Base-by-base conservation (phyloP, 148 eudicot species). In the Silene conica region DNA sequence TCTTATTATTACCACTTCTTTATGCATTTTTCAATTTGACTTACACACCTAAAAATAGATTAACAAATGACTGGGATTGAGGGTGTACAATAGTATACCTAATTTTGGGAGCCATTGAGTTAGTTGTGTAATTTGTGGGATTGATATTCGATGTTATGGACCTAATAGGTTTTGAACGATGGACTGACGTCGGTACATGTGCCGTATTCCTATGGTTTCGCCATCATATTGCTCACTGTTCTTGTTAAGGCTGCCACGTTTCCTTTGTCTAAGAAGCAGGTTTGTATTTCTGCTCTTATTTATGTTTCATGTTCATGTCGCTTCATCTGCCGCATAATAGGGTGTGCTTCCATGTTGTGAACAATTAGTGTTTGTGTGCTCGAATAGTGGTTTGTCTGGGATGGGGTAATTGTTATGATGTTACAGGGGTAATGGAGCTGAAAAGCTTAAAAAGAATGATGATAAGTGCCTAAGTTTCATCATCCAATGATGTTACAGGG, bases 201-300 rank as follows among this genome's bases (percentile, higher is more conserved):
- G 55, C 98, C 98, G 2, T 90, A 90, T 79, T 73, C 98, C 6
- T 92, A 92, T 81, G 98, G 98, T 71, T 89, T 92, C 74, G 96
- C 98, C 1, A 90, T 92, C 70, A 92, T 92, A 73, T 85, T 92
- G 92, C 89, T 92, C 25, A 92, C 98, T 55, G 67, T 92, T 57
- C 50, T 89, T 23, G 96, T 92, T 46, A 92, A 92, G 79, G 72
- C 77, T 3, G 92, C 83, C 46, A 90, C 98, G 8, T 82, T 86
- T 80, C 98, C 98, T n/a, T 81, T 92, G 83, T 89, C 96, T 67
- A 92, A 90, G 88, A 81, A 89, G 76, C 98, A 92, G 96, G 98
- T 92, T 5, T 3, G 52, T 28, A 5, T n/a, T 26, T 41, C 12
- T 52, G 0, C 57, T n/a, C 3, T 20, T 21, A 25, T 34, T 62